phyloP scores from a whole-genome alignment of 768 basidiomycete genomes.

The Termitomyces titanicus region DNA sequence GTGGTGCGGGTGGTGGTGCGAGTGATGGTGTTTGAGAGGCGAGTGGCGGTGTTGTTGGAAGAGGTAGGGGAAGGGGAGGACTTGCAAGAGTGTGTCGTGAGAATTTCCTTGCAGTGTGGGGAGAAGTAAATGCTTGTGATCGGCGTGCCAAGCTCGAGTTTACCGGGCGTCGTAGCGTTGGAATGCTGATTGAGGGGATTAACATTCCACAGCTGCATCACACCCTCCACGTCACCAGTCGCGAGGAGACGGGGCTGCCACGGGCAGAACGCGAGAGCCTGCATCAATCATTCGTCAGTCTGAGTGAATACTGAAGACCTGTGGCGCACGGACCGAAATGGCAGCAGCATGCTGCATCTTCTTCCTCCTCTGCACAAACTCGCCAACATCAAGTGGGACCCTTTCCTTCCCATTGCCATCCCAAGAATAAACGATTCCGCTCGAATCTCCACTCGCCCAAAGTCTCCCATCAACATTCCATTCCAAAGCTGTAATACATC shows the following conservation, averaged over 20 bases:
- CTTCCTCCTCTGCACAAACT: constrained; percentile 51
- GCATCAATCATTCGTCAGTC: background rate
- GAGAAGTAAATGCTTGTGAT: constrained; percentile 75
- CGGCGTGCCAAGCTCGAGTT: constrained; percentile 49
- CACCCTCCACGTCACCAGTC: constrained; percentile 62
- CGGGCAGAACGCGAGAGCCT: constrained; percentile 89
- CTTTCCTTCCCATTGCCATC: constrained; percentile 41
- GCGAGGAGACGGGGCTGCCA: constrained; percentile 83
- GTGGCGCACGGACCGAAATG: constrained; percentile 37
- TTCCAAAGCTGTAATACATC: constrained; percentile 57
- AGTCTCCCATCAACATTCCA: constrained; percentile 68
- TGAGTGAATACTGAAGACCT: background rate
- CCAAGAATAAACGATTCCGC: constrained; percentile 77
- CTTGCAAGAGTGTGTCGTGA: constrained; percentile 32
- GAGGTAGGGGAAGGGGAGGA: background rate
- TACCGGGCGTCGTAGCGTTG: constrained; percentile 41
- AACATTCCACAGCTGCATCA: constrained; percentile 54
- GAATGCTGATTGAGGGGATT: constrained; percentile 37
- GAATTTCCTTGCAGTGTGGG: constrained; percentile 76
- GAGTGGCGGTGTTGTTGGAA: background rate
- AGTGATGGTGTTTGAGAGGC: background rate
- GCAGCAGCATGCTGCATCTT: constrained; percentile 71
- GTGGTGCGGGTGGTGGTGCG: background rate
- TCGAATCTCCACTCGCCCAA: constrained; percentile 74
- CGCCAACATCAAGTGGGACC: constrained; percentile 51